Percentiles rank a stretch among this genome's conserved stretches.
Conservation (phyloP, 352 stramenopile species). For the Phytophthora meadii region DNA sequence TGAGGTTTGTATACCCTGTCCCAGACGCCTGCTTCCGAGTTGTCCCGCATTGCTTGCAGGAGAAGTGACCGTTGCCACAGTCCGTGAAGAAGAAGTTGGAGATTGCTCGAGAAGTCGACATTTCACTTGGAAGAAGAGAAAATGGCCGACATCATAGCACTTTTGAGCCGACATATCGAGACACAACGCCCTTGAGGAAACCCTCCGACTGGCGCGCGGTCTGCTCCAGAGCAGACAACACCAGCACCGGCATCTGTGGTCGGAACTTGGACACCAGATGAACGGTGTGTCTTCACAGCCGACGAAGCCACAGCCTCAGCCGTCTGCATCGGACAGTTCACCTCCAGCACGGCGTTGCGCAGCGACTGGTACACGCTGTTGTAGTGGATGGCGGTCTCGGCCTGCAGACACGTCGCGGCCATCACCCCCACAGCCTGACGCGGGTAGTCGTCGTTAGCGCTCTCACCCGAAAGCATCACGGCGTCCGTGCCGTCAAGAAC, state of each 20-base stretch:
- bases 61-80: too few relatives aligned
- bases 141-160: too few relatives aligned
- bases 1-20: too few relatives aligned
- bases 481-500: constrained; percentile 98
- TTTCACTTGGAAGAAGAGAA: too few relatives aligned
- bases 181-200: constrained; percentile 70
- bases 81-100: too few relatives aligned
- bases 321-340: constrained; percentile 71
- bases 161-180: too few relatives aligned
- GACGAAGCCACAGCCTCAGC: constrained; percentile 96
- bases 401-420: constrained; percentile 92
- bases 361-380: constrained; percentile 86
- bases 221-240: constrained; percentile 71
- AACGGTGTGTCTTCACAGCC: constrained; percentile 97
- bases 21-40: too few relatives aligned
- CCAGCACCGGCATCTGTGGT: constrained; percentile 64
- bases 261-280: constrained; percentile 96
- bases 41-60: too few relatives aligned
- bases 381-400: constrained; percentile 92
- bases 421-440: constrained; percentile 96
- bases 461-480: constrained; percentile 99
- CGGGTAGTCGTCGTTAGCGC: constrained; percentile 97
- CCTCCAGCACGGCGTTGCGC: constrained; percentile 78
- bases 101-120: too few relatives aligned
- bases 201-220: constrained; percentile 75